Evolutionary conservation across 2,329 filamentous ascomycete genomes (phyloP).

Genomic region (Colletotrichum eleusines): DNA sequence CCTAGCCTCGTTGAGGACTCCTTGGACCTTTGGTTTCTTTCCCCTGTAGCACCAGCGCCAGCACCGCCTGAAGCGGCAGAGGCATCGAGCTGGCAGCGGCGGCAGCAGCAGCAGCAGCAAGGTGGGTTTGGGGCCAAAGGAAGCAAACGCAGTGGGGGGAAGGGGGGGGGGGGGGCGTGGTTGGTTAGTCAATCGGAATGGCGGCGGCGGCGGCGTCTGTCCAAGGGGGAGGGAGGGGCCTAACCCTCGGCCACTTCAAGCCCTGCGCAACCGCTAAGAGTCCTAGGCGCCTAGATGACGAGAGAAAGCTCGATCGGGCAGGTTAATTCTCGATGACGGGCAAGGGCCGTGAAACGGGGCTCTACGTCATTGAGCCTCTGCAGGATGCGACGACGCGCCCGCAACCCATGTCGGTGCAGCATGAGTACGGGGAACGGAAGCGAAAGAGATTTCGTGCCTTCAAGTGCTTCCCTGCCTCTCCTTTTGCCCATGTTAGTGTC

Average conservation of each 20-base stretch:
- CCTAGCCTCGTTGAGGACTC: not conserved
- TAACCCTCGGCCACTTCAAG: conserved; percentile 16
- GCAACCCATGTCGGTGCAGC: conserved; percentile 13
- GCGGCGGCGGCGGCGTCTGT: not conserved
- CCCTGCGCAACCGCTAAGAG: conserved; percentile 26
- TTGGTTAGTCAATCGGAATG: not conserved
- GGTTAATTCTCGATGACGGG: conserved; percentile 36
- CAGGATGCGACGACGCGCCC: conserved; percentile 25
- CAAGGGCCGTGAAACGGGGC: conserved; percentile 38
- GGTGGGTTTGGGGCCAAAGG: conserved; percentile 11
- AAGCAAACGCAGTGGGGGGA: conserved; percentile 22
- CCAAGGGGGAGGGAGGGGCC: conserved; percentile 7
- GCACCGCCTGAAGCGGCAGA: conserved; percentile 28
- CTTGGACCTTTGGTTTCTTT: not conserved
- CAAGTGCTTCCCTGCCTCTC: conserved; percentile 16
- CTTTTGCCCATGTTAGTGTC: conserved; percentile 20
- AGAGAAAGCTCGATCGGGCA: conserved; percentile 36
- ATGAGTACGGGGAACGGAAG: not conserved
- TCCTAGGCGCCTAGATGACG: conserved; percentile 15
- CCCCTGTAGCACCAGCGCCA: conserved; percentile 30
- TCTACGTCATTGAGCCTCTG: conserved; percentile 37
- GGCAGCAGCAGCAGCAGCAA: too few relatives aligned
- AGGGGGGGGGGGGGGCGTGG: too few relatives aligned
- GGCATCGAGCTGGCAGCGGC: conserved; percentile 15
- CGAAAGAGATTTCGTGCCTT: conserved; percentile 37